Conservation (phyloP, 2,329 filamentous ascomycete genomes). For the Aspergillus novofumigatus region DNA sequence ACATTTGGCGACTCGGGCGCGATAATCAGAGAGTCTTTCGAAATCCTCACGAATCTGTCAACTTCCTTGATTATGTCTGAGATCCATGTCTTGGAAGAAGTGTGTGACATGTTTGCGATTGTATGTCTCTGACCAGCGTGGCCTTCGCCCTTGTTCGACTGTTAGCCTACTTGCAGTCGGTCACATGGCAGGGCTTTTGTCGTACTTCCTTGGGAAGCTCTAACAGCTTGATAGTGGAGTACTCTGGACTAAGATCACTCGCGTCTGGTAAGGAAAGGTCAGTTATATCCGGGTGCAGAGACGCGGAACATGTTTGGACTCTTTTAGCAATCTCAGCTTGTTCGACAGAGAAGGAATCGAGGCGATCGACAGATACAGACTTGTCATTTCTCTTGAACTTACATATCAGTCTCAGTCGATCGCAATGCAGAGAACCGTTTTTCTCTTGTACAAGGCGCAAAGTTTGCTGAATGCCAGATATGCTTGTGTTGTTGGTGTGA, state of each 20-base stretch:
- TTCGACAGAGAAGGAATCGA: not conserved
- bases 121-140: not conserved
- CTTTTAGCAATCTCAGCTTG: not conserved
- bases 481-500: not conserved
- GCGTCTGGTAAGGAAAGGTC: not conserved
- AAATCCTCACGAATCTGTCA: conserved; percentile 21
- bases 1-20: conserved; percentile 24
- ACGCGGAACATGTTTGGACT: not conserved
- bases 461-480: not conserved
- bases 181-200: not conserved
- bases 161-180: not conserved
- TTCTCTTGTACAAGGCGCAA: not conserved
- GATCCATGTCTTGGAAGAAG: conserved; percentile 27
- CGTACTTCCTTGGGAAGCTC: not conserved
- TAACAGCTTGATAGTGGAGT: not conserved
- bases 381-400: not conserved
- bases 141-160: not conserved
- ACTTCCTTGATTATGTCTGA: conserved; percentile 21
- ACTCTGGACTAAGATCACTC: not conserved
- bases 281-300: not conserved
- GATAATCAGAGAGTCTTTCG: conserved; percentile 18
- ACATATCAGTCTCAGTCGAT: not conserved
- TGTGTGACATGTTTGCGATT: conserved; percentile 1
- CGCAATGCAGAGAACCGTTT: not conserved
- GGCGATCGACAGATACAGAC: not conserved